These are phyloP conservation scores for Cyberlindnera xylosilytica DNA, from an alignment of 805 yeast species.

Conservation along the genomic window DNA sequence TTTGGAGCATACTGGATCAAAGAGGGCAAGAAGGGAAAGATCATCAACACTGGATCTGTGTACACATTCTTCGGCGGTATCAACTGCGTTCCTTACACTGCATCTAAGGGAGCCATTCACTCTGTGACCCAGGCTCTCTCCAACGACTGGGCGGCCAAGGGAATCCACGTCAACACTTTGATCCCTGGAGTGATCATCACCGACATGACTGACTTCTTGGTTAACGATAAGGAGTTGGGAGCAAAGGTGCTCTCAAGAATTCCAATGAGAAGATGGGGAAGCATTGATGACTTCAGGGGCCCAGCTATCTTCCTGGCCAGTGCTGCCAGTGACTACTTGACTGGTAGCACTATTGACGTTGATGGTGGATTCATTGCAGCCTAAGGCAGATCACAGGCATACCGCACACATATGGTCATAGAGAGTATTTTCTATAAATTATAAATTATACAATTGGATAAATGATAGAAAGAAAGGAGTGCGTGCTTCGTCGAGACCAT, in stretches of 20 bases:
- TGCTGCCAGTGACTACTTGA: conserved; percentile 71
- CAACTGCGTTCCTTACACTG: conserved; percentile 64
- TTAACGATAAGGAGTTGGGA: conserved; percentile 26
- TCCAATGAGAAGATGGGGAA: conserved; percentile 48
- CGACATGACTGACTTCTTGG: conserved; percentile 35
- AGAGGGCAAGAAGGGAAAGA: conserved; percentile 56
- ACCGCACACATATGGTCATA: too few species aligned
- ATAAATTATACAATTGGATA: too few species aligned
- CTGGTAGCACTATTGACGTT: conserved; percentile 69
- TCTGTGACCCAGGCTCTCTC: conserved; percentile 75
- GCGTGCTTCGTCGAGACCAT: too few species aligned
- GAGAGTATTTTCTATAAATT: too few species aligned
- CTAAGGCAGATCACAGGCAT: too few species aligned
- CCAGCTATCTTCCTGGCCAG: conserved; percentile 82
- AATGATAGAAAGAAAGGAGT: too few species aligned
- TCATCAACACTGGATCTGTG: conserved; percentile 84
- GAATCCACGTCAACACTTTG: conserved; percentile 45
- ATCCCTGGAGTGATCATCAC: conserved; percentile 51
- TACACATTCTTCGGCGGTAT: conserved; percentile 24
- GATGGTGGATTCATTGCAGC: conserved; percentile 64
- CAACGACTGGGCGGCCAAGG: conserved; percentile 43
- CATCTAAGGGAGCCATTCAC: conserved; percentile 77
- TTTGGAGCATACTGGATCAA: conserved; percentile 62
- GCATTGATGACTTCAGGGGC: conserved; percentile 49
- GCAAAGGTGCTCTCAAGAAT: conserved; percentile 34